Evolutionary conservation across 2,329 filamentous ascomycete species (phyloP).

Genomic region (Colletotrichum tamarilloi): DNA sequence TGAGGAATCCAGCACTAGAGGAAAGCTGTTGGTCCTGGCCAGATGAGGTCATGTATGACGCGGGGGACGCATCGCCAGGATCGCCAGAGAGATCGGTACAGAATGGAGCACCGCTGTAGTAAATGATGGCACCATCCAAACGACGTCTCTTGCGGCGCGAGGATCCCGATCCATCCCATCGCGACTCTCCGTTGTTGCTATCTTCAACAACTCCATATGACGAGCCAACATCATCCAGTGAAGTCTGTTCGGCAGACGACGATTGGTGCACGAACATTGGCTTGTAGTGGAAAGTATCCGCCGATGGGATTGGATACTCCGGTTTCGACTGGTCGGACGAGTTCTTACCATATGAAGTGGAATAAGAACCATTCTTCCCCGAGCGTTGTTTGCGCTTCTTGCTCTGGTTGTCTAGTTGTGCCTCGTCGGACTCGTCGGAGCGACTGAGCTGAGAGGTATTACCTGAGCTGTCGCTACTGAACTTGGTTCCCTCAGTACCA

Average conservation of each 20-base stretch:
- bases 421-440: slow-evolving; percentile 61
- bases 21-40: slow-evolving; percentile 48
- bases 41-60: slow-evolving; percentile 61
- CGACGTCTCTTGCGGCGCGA: slow-evolving; percentile 63
- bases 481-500: slow-evolving; percentile 70
- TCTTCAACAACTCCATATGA: slow-evolving; percentile 60
- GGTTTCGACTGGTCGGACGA: slow-evolving; percentile 48
- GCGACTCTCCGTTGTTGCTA: slow-evolving; percentile 60
- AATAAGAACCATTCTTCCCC: slow-evolving; percentile 37
- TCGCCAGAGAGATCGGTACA: slow-evolving; percentile 84
- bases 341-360: slow-evolving; percentile 49
- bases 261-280: slow-evolving; percentile 68
- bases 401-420: slow-evolving; percentile 51
- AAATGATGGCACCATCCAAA: slow-evolving; percentile 81
- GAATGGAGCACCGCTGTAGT: slow-evolving; percentile 83
- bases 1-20: slow-evolving; percentile 36
- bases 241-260: slow-evolving; percentile 58
- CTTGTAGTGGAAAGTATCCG: slow-evolving; percentile 70
- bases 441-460: slow-evolving; percentile 59
- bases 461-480: slow-evolving; percentile 72
- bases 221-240: slow-evolving; percentile 60
- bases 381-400: slow-evolving; percentile 58
- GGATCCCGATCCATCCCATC: slow-evolving; percentile 60
- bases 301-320: slow-evolving; percentile 50
- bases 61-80: slow-evolving; percentile 58